These are phyloP conservation scores for Huntiella savannae DNA, from an alignment of 2,329 filamentous ascomycete species.

Conservation along the genomic window DNA sequence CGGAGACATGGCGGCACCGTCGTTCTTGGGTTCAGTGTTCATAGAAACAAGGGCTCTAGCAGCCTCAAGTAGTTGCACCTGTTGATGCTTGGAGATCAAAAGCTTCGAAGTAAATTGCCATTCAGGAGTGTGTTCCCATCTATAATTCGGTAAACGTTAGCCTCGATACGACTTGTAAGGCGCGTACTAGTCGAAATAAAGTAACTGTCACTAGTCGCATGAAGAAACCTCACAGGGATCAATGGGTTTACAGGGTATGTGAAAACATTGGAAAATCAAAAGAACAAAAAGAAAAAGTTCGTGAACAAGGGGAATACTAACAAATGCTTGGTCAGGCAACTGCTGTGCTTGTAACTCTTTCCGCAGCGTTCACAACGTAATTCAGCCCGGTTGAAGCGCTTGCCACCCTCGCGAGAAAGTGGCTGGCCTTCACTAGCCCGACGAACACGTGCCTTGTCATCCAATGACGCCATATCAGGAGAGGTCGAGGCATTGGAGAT, in stretches of 20 bases:
- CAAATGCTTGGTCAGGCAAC: slow-evolving; percentile 99
- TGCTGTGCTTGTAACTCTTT: slow-evolving; percentile 99
- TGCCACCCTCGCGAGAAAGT: slow-evolving; percentile 60
- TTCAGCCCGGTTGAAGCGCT: slow-evolving; percentile 66
- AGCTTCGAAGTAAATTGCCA: slow-evolving; percentile 96
- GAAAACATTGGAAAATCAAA: too few species aligned
- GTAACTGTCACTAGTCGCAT: too few species aligned
- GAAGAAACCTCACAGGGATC: not conserved
- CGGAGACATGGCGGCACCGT: slow-evolving; percentile 37
- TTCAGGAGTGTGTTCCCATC: slow-evolving; percentile 98
- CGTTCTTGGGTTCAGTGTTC: slow-evolving; percentile 33
- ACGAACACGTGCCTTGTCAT: slow-evolving; percentile 30
- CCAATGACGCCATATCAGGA: slow-evolving; percentile 17
- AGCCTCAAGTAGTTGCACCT: slow-evolving; percentile 91
- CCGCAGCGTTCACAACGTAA: slow-evolving; percentile 94
- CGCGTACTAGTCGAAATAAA: not conserved
- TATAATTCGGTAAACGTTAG: slow-evolving; percentile 22
- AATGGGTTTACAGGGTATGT: not conserved
- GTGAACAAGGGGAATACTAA: slow-evolving; percentile 56
- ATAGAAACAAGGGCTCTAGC: slow-evolving; percentile 91
- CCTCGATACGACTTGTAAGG: not conserved
- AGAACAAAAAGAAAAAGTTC: slow-evolving; percentile 12
- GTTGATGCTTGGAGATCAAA: slow-evolving; percentile 97
- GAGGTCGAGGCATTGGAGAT: slow-evolving; percentile 14
- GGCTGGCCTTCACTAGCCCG: slow-evolving; percentile 76